Base-by-base conservation (phyloP, 257 asterid genomes). In the Buddleja alternifolia region DNA sequence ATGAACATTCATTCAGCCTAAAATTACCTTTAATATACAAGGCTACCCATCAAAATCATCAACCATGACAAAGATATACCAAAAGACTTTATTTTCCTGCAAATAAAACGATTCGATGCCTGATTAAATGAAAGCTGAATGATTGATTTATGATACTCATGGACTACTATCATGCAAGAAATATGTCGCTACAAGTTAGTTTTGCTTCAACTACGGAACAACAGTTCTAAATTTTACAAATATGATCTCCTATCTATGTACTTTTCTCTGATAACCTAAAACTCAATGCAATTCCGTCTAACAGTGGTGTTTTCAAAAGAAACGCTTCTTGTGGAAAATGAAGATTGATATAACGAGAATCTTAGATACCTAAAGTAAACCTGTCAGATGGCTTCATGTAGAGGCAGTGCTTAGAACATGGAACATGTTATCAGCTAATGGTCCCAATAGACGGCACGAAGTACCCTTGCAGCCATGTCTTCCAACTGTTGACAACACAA, bases 371-470 rank as follows among this genome's bases (percentile, higher is more conserved):
- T 55, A 45, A 25, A 7, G 24, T 8, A 8, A 67, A 15, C 56
- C 8, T 10, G 23, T 15, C 12, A n/a, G n/a, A 42, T 71, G 75
- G 59, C 64, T 72, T 72, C 82, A 69, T 61, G 79, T 74, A 53
- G 81, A 74, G 55, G 83, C 76, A 66, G 81, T 72, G 70, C 76
- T 77, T 12, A 79, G 66, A 52, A 75, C 72, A 40, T 70, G 77
- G 73, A 59, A 75, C 69, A 44, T 60, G 74, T 78, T 80, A 50
- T 81, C 83, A 54, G 77, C 57, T 66, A 79, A 69, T 17, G 80
- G 75, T 73, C 72, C 82, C 25, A 72, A 52, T 60, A 63, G 73
- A 77, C 86, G 81, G 76, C 86, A 85, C 68, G 78, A 72, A 83
- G 80, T 56, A 56, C 75, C 73, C 72, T 66, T 67, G 78, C 82